A percentile compares a stretch with the other conserved stretches of the same genome.
Evolutionary conservation across 1,139 yeast species (phyloP).

Genomic region (Taphrina communis): DNA sequence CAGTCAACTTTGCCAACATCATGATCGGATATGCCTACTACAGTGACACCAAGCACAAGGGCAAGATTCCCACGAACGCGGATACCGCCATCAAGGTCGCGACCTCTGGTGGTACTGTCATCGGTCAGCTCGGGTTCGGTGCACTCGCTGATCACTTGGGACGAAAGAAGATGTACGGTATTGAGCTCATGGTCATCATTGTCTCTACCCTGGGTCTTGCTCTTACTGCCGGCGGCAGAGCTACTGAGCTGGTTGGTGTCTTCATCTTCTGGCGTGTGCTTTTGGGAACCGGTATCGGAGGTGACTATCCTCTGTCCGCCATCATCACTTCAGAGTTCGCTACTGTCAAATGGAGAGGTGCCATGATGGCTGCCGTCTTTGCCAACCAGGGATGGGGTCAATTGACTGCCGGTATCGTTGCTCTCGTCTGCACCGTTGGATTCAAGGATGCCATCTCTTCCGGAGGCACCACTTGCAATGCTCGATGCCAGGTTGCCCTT

Average conservation of each 20-base stretch:
- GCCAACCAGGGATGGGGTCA: slow-evolving; percentile 95
- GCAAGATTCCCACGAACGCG: slow-evolving; percentile 68
- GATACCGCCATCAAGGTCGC: slow-evolving; percentile 79
- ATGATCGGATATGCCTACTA: slow-evolving; percentile 62
- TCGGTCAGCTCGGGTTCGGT: slow-evolving; percentile 87
- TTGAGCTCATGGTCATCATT: slow-evolving; percentile 81
- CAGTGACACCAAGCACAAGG: slow-evolving; percentile 48
- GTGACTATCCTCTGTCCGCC: slow-evolving; percentile 97
- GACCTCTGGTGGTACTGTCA: slow-evolving; percentile 88
- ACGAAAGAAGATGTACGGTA: slow-evolving; percentile 84
- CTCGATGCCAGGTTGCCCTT: slow-evolving; percentile 71
- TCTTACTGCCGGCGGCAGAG: slow-evolving; percentile 71
- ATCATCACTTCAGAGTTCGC: slow-evolving; percentile 87
- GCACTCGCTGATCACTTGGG: slow-evolving; percentile 77
- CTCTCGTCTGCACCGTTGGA: slow-evolving; percentile 72
- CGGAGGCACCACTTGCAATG: slow-evolving; percentile 64
- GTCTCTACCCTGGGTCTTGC: slow-evolving; percentile 74
- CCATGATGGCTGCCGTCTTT: slow-evolving; percentile 90
- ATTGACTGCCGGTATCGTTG: slow-evolving; percentile 81
- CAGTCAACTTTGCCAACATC: slow-evolving; percentile 44
- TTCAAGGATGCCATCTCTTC: slow-evolving; percentile 64
- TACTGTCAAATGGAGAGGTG: slow-evolving; percentile 95
- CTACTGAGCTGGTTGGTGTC: slow-evolving; percentile 72
- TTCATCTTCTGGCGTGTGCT: slow-evolving; percentile 76
- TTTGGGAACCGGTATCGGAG: slow-evolving; percentile 98